Percentiles rank a stretch among this genome's conserved stretches.
Conservation (phyloP, 208 protist species). For the Acanthamoeba healyi region DNA sequence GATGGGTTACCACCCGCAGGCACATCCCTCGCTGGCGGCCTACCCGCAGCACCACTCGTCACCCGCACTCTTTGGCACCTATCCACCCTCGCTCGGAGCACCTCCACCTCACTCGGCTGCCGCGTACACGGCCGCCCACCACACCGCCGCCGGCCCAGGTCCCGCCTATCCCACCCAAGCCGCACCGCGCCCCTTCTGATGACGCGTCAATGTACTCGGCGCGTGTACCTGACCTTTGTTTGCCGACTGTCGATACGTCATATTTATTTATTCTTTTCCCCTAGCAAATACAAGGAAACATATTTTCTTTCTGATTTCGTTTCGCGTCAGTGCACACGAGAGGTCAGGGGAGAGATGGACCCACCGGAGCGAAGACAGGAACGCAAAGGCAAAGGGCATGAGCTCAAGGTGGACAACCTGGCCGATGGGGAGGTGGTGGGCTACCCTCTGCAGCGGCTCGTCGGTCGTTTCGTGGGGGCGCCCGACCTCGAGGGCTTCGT, state of each 20-base stretch:
- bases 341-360: background rate
- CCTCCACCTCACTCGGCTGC: too few relatives aligned
- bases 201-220: background rate
- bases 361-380: background rate
- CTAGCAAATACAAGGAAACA: too few relatives aligned
- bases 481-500: background rate
- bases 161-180: background rate
- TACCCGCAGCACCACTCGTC: conserved; percentile 20
- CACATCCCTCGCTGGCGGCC: background rate
- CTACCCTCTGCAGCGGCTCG: background rate
- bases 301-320: too few relatives aligned
- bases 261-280: too few relatives aligned
- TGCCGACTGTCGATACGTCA: too few relatives aligned
- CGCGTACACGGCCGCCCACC: too few relatives aligned
- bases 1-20: background rate
- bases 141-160: too few relatives aligned
- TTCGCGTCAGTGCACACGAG: too few relatives aligned
- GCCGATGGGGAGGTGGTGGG: background rate
- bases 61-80: background rate
- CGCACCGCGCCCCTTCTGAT: background rate
- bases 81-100: background rate
- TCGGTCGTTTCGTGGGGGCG: background rate
- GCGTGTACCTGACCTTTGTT: too few relatives aligned
- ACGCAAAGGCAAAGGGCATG: background rate
- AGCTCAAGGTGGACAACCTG: background rate